Percentiles rank a stretch among this genome's conserved stretches.
These are phyloP conservation scores for Microdochium paspali DNA, from an alignment of 2,329 filamentous ascomycete species.

Conservation along the genomic window DNA sequence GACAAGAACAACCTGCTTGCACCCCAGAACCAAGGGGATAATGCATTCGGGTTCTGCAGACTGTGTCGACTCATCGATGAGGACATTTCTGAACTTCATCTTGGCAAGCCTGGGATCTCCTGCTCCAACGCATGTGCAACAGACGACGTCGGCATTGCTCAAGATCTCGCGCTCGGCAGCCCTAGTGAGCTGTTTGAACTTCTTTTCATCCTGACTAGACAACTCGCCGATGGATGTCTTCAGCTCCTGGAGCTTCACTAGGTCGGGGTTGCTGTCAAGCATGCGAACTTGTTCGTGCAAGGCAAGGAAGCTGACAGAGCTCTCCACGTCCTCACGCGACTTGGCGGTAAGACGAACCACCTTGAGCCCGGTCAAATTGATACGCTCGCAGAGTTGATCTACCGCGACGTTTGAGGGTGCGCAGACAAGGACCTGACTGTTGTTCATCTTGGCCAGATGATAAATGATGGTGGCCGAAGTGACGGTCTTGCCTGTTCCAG, in stretches of 20 bases:
- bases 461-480: constrained; percentile 99
- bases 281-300: constrained; percentile 95
- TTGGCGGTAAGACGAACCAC: constrained; percentile 98
- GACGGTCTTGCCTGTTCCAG: constrained; percentile 96
- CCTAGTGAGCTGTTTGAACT: constrained; percentile 91
- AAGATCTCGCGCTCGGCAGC: constrained; percentile 92
- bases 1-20: constrained; percentile 97
- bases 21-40: constrained; percentile 93
- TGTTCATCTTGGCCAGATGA: constrained; percentile 90
- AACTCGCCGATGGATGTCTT: constrained; percentile 88
- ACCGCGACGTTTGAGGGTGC: constrained; percentile 98
- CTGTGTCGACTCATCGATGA: constrained; percentile 97
- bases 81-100: constrained; percentile 95
- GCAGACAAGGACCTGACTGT: constrained; percentile 89
- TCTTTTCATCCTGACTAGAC: constrained; percentile 95
- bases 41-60: constrained; percentile 98
- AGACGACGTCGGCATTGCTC: constrained; percentile 92
- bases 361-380: constrained; percentile 89
- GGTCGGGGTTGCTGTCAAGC: constrained; percentile 91
- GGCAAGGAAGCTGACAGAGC: constrained; percentile 91
- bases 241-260: constrained; percentile 85
- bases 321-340: constrained; percentile 96
- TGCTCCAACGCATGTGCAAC: constrained; percentile 96
- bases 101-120: constrained; percentile 92
- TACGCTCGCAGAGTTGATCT: constrained; percentile 94